These are phyloP conservation scores for Chytridium lagenaria DNA, from an alignment of 371 early-diverging fungal genomes.

Conservation along the genomic window DNA sequence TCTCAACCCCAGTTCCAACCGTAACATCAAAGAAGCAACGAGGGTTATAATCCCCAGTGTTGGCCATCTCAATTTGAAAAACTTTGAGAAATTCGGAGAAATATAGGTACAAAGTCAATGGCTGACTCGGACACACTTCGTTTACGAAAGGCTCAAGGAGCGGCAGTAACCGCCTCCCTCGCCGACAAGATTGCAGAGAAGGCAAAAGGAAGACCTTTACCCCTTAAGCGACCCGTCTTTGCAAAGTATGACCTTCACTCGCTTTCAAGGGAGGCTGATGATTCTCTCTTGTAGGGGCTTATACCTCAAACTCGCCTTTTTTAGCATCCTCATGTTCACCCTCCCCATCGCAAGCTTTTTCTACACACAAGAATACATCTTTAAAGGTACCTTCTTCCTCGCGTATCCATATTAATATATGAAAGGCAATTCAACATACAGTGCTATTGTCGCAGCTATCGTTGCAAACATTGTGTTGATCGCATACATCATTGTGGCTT, in stretches of 20 bases:
- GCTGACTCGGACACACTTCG: background rate
- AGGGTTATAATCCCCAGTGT: slow-evolving; percentile 26
- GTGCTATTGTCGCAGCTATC: slow-evolving; percentile 49
- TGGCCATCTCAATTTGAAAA: too few species aligned
- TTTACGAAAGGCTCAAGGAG: background rate
- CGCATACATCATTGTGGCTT: slow-evolving; percentile 50
- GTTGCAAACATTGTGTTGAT: slow-evolving; percentile 47
- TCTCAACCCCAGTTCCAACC: slow-evolving; percentile 26
- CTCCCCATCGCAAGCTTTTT: slow-evolving; percentile 49
- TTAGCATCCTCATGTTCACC: slow-evolving; percentile 48
- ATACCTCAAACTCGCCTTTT: slow-evolving; percentile 42
- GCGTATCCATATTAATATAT: background rate
- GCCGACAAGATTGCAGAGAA: background rate
- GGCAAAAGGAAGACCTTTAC: background rate
- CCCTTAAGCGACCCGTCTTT: background rate
- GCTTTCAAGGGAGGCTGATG: background rate
- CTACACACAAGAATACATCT: slow-evolving; percentile 39
- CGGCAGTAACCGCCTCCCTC: background rate
- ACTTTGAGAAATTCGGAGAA: too few species aligned
- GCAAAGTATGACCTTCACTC: background rate
- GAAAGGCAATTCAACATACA: slow-evolving; percentile 47
- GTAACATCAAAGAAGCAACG: slow-evolving; percentile 49
- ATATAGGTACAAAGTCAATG: too few species aligned
- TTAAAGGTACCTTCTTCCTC: slow-evolving; percentile 36
- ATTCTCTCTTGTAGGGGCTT: background rate